These are phyloP conservation scores for Protea cynaroides DNA, from an alignment of 164 flowering plant species.

Conservation along the genomic window DNA sequence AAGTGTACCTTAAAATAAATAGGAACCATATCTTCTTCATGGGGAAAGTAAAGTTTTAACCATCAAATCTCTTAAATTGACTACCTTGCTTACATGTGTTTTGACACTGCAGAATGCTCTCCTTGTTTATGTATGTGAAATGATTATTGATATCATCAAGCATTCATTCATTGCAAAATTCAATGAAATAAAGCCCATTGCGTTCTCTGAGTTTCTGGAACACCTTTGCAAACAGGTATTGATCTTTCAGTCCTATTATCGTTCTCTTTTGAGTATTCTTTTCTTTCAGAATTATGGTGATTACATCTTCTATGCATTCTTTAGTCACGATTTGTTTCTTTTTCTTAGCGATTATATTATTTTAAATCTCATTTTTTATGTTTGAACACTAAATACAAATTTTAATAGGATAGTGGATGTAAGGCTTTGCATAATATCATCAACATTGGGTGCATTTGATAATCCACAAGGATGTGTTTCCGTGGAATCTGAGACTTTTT, in stretches of 20 bases:
- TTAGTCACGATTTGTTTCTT: not conserved
- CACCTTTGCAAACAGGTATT: slow-evolving; percentile 92
- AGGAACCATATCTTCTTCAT: not conserved
- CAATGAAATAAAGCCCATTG: slow-evolving; percentile 80
- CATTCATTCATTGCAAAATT: slow-evolving; percentile 98
- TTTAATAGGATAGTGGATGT: too few relatives aligned
- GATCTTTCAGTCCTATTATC: not conserved
- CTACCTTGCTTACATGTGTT: too few relatives aligned
- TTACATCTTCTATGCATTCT: not conserved
- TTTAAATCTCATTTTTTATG: too few relatives aligned
- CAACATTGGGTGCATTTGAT: too few relatives aligned
- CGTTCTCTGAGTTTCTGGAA: slow-evolving; percentile 92
- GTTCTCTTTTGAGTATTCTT: not conserved
- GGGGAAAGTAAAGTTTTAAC: not conserved
- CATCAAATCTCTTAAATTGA: not conserved
- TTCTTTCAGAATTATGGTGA: not conserved
- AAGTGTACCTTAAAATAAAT: slow-evolving; percentile 32
- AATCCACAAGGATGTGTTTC: too few relatives aligned
- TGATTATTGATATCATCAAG: slow-evolving; percentile 76
- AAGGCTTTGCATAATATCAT: too few relatives aligned
- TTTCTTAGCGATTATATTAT: not conserved
- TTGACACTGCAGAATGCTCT: slow-evolving; percentile 62
- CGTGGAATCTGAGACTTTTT: too few relatives aligned
- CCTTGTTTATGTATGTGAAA: slow-evolving; percentile 74
- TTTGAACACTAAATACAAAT: too few relatives aligned